Percentiles rank a stretch among this genome's conserved stretches.
Conservation (phyloP, 1,139 yeast genomes). For the Blastobotrys apis region DNA sequence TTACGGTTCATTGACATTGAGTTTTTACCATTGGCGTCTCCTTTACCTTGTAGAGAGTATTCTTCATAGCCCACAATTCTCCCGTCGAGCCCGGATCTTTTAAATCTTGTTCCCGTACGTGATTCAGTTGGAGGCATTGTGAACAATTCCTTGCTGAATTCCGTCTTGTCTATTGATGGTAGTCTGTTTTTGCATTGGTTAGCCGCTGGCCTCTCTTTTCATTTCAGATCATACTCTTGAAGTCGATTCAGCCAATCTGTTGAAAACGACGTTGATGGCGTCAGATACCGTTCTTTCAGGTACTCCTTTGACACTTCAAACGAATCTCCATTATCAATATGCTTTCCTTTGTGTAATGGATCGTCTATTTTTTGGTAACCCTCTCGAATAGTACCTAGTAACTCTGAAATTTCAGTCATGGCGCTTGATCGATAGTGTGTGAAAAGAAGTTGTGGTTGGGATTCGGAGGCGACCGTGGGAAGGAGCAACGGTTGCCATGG, state of each 20-base stretch:
- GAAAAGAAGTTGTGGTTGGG: no score
- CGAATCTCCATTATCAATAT: not conserved
- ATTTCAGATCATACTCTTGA: constrained; percentile 36
- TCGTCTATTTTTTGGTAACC: constrained; percentile 7
- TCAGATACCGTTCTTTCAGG: constrained; percentile 30
- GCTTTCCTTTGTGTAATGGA: not conserved
- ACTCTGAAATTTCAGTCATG: not conserved
- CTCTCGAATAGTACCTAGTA: constrained; percentile 5
- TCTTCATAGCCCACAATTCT: constrained; percentile 60
- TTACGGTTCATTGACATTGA: constrained; percentile 71
- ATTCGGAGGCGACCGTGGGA: no score
- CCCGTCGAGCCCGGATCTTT: constrained; percentile 71
- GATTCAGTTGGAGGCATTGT: constrained; percentile 38
- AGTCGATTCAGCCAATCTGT: constrained; percentile 34
- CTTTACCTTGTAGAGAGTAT: constrained; percentile 43
- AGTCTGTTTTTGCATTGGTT: constrained; percentile 24
- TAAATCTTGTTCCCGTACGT: constrained; percentile 39
- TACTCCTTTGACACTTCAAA: constrained; percentile 19
- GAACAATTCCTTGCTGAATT: constrained; percentile 35
- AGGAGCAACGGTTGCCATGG: no score
- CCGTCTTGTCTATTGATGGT: constrained; percentile 35
- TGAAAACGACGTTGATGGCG: constrained; percentile 32
- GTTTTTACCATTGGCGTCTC: constrained; percentile 56
- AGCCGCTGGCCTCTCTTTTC: not conserved
- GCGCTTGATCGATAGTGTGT: not conserved